Evolutionary conservation across 179 eudicot species (phyloP), one percentile per base, ranked within the genome.

Genomic region (Kewa caespitosa): DNA sequence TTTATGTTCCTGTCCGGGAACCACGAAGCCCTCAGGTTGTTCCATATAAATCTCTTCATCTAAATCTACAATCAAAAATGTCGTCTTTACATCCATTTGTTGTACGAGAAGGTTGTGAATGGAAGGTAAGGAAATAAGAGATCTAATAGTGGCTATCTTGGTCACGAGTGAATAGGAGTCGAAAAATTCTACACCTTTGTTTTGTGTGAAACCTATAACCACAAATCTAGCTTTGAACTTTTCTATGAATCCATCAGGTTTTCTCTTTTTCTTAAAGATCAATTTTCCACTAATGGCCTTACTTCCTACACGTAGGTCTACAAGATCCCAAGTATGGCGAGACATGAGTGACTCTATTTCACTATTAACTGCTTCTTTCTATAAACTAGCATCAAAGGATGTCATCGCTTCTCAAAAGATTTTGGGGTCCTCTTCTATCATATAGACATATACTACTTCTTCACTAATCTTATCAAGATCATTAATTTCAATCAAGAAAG

Each of bases 171-270:
- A 70, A 34, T 52, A 70, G n/a, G 32, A 22, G 14, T 70, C 62
- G 52, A 70, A 70, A 15, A 2, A 70, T 22, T 70, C 60, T 43
- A 48, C 20, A 1, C 73, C 73, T 13, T 69, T 67, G 23, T 69
- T 69, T 48, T 46, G 60, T 14, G 59, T 42, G 38, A 31, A 70
- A 34, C 74, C 42, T 25, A 8, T 34, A 6, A 52, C 15, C 0
- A 73, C 67, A 7, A 57, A 30, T 17, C 76, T 38, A 27, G 76
- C 55, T 22, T 73, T 73, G 27, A 15, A 73, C 64, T n/a, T 60
- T 73, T 60, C 67, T 12, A 57, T 73, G 0, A 68, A 57, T 0
- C 68, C 76, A 41, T 73, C 38, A 6, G 39, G 37, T 23, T 55
- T 73, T 28, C 59, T 11, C 41, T 73, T 73, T 34, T 37, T 54